Base-by-base conservation (phyloP, 208 protist genomes). In the Wallacemonas sp. region DNA sequence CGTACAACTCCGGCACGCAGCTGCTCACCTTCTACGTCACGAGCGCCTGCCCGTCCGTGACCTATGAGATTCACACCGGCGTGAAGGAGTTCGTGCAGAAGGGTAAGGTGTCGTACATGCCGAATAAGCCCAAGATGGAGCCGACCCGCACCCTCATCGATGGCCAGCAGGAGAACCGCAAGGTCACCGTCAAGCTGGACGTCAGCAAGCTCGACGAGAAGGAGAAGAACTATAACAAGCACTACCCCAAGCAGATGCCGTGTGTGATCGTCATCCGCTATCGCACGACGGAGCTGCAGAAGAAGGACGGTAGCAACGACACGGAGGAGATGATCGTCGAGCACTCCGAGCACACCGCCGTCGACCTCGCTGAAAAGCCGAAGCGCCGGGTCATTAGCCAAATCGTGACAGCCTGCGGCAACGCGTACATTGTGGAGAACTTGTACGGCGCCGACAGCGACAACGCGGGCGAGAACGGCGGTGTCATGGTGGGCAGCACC, bases 201-300 rank as follows among this genome's bases (percentile, higher is more conserved):
- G 68, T 87, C 39, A 81, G 66, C 61, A 83, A 75, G 21, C 64
- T 94, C 29, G 82, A 91, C 21, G 90, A 94, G 57, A 92, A 86
- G 68, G 90, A 96, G 77, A 83, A 83, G 58, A 70, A 76, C 17
- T 96, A 90, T 70, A 91, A 93, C 61, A 88, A 89, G 71, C 86
- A 94, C 67, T 96, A 96, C 76, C 83, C 85, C 9, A 92, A 93
- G 65, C 90, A 96, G 78, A 89, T 92, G 72, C 90, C 90, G n/a
- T 94, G 87, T 65, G 90, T 94, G 39, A 84, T 96, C 65, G 81
- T 94, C 17, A 60, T 96, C 17, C 88, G 90, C n/a, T 96, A 96
- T 75, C 80, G 71, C 38, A 81, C 82, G 11, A 89, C 78, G 8
- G 84, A 93, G 63, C 61, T 88, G 52, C 75, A 78, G 46, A 83